Conservation (phyloP, 768 basidiomycete species). For the Podaxis sp. region DNA sequence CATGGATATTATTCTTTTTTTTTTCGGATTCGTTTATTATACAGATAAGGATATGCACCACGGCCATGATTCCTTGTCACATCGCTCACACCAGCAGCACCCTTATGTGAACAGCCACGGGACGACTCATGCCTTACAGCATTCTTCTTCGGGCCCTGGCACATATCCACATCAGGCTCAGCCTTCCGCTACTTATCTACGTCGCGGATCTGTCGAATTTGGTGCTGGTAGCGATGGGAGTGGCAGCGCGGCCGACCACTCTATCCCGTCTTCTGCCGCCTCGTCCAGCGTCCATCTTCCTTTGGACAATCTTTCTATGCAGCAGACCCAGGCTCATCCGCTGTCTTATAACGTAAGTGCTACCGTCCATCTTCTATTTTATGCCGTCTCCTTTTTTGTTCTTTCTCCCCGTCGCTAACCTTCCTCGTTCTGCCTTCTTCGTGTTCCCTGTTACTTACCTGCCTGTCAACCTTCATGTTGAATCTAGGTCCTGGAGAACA, state of each 20-base stretch:
- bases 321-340: background rate
- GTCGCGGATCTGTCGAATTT: slow-evolving; percentile 35
- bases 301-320: slow-evolving; percentile 18
- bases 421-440: slow-evolving; percentile 2
- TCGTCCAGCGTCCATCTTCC: slow-evolving; percentile 57
- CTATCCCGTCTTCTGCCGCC: slow-evolving; percentile 52
- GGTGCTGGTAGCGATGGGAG: slow-evolving; percentile 45
- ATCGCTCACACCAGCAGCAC: slow-evolving; percentile 7
- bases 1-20: slow-evolving; percentile 20
- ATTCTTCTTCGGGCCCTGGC: slow-evolving; percentile 9
- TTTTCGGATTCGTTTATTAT: slow-evolving; percentile 10
- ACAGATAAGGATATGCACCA: slow-evolving; percentile 18
- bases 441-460: background rate
- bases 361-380: background rate
- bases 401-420: slow-evolving; percentile 11
- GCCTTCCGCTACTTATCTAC: slow-evolving; percentile 18
- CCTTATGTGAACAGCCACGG: slow-evolving; percentile 12
- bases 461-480: background rate
- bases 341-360: slow-evolving; percentile 13
- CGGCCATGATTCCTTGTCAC: slow-evolving; percentile 18
- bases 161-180: slow-evolving; percentile 5
- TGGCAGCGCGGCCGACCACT: slow-evolving; percentile 32
- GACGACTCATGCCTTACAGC: slow-evolving; percentile 8
- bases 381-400: slow-evolving; percentile 1
- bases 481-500: slow-evolving; percentile 2